These are phyloP conservation scores for Ceratocystis ficicola DNA, from an alignment of 2,329 filamentous ascomycete genomes.

Conservation along the genomic window DNA sequence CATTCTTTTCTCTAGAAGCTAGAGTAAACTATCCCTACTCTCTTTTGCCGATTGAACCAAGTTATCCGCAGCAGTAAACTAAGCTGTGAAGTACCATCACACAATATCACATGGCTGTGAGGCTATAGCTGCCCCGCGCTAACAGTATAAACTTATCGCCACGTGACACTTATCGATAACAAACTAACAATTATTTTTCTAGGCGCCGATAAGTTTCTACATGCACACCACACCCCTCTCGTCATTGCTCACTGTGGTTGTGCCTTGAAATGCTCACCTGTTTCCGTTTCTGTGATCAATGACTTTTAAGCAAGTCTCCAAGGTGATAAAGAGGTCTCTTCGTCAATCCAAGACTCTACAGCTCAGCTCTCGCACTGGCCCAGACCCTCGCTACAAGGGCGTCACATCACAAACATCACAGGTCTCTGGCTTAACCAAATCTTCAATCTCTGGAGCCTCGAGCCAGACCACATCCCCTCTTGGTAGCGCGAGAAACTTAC, in stretches of 20 bases:
- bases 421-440: not conserved
- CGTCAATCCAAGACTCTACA: not conserved
- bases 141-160: not conserved
- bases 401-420: not conserved
- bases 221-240: not conserved
- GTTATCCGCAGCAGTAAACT: not conserved
- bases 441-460: not conserved
- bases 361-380: not conserved
- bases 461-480: not conserved
- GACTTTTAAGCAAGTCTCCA: slow-evolving; percentile 6
- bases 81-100: not conserved
- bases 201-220: not conserved
- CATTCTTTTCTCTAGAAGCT: too few relatives aligned
- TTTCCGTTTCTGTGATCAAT: not conserved
- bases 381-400: slow-evolving; percentile 1
- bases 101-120: not conserved
- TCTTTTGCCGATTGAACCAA: too few relatives aligned
- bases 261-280: not conserved
- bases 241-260: too few relatives aligned
- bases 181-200: not conserved
- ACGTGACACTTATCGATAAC: slow-evolving; percentile 8
- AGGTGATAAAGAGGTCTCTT: slow-evolving; percentile 8
- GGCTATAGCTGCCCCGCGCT: not conserved
- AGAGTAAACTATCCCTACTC: too few relatives aligned
- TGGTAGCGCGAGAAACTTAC: not conserved